These are phyloP conservation scores for Russula sp. DNA, from an alignment of 768 basidiomycete species.

Conservation along the genomic window DNA sequence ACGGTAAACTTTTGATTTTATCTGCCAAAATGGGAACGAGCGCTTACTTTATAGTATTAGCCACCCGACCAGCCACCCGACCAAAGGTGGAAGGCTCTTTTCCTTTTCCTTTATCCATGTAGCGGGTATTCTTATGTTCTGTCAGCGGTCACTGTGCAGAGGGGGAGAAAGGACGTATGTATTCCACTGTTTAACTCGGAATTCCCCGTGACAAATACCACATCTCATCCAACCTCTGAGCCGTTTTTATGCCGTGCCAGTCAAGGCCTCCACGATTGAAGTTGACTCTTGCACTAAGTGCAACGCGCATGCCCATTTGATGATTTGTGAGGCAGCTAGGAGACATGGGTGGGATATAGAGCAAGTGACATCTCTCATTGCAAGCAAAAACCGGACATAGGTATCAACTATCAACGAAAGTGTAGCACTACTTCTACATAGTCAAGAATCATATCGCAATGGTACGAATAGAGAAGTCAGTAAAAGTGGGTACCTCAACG, in stretches of 20 bases:
- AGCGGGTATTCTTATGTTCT: too few relatives aligned
- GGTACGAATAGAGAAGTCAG: conserved; percentile 9
- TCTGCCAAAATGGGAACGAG: too few relatives aligned
- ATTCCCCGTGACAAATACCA: too few relatives aligned
- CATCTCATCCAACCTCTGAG: conserved; percentile 56
- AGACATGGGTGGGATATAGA: not conserved
- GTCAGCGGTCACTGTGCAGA: too few relatives aligned
- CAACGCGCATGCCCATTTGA: conserved; percentile 89
- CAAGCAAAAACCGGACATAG: not conserved
- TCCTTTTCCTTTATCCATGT: too few relatives aligned
- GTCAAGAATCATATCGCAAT: not conserved
- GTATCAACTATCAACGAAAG: not conserved
- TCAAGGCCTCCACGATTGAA: conserved; percentile 72
- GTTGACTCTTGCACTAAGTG: conserved; percentile 76
- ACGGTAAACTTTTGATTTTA: too few relatives aligned
- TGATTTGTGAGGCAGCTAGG: too few relatives aligned
- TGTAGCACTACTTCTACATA: not conserved
- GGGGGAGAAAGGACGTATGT: too few relatives aligned
- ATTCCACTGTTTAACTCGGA: too few relatives aligned
- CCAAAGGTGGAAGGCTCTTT: too few relatives aligned
- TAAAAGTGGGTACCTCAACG: conserved; percentile 11
- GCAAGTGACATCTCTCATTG: not conserved
- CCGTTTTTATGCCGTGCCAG: conserved; percentile 70
- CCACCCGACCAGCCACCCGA: too few relatives aligned
- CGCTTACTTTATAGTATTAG: too few relatives aligned